Base-by-base conservation (phyloP, 345 rosid species). In the Eucalyptus tenuipes region DNA sequence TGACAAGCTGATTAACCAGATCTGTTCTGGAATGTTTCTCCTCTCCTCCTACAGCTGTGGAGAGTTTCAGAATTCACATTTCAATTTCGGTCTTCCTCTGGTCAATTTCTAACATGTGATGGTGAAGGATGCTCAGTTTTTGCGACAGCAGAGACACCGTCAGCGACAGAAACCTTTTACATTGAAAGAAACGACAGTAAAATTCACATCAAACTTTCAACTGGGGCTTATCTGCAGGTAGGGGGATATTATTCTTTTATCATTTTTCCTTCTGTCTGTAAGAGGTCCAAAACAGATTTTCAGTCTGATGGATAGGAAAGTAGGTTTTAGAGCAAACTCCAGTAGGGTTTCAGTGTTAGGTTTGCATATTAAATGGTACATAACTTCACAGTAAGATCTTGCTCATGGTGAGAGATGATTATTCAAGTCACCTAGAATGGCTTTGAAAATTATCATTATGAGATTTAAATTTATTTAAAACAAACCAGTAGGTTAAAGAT, bases 221-320 rank as follows among this genome's bases (percentile, higher is more conserved):
- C 88, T 85, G 98, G 98, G 27, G 82, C 92, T 80, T 95, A 95
- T 91, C 89, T 95, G 89, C 96, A 95, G 96, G 96, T 94, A 88
- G 40, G 68, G 87, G 49, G 86, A 53, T 44, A 24, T 45, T 29
- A 50, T 61, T 37, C 47, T 48, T 88, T 87, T 88, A 5, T 42
- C n/a, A n/a, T n/a, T n/a, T n/a, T n/a, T n/a, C n/a, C n/a, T n/a
- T n/a, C 85, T 37, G 8, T 75, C 27, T 75, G 1, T 37, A 37
- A 75, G 82, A 75, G 82, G 27, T 37, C 82, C 27, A 20, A 75
- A 75, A 40, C 84, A 75, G 27, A 75, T 75, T 75, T 75, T 75
- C 82, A 10, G 82, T 75, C 47, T 75, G 82, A 75, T 75, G 22
- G 47, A 40, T 75, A 20, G 27, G 8, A 10, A 11, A 75, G 82